Percentiles rank a stretch among this genome's conserved stretches.
Conservation (phyloP, 345 rosid species). For the Euphorbia lathyris region DNA sequence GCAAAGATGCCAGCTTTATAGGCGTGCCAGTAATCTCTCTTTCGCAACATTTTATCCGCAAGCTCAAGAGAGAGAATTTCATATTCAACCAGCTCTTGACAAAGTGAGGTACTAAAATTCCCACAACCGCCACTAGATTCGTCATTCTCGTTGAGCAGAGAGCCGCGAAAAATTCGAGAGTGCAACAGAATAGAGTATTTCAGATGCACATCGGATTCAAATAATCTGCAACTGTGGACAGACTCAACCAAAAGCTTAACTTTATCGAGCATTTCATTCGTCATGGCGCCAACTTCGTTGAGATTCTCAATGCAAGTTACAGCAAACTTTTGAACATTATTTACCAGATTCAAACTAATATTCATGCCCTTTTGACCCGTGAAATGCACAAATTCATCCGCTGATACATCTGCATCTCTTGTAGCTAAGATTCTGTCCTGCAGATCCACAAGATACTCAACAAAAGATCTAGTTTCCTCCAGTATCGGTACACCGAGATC, state of each 20-base stretch:
- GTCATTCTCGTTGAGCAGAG: constrained; percentile 18
- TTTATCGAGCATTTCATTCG: constrained; percentile 40
- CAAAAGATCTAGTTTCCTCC: constrained; percentile 44
- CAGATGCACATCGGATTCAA: constrained; percentile 37
- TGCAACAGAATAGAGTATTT: constrained; percentile 46
- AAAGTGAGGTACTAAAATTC: constrained; percentile 20
- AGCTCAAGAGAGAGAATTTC: constrained; percentile 47
- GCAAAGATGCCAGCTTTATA: constrained; percentile 65
- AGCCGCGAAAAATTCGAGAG: constrained; percentile 43
- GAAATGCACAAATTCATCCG: constrained; percentile 22
- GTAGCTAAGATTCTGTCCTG: constrained; percentile 23
- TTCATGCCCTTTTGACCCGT: constrained; percentile 19
- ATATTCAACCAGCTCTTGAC: constrained; percentile 27
- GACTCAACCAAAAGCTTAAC: constrained; percentile 46
- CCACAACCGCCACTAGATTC: constrained; percentile 19
- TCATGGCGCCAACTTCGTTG: constrained; percentile 38
- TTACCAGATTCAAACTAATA: constrained; percentile 41
- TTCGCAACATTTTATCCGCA: constrained; percentile 48
- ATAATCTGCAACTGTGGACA: constrained; percentile 39
- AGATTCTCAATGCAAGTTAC: constrained; percentile 50
- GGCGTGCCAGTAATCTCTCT: constrained; percentile 62
- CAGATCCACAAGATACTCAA: constrained; percentile 35
- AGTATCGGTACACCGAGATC: constrained; percentile 45
- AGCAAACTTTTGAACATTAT: constrained; percentile 41
- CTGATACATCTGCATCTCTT: constrained; percentile 30